Percentiles rank a stretch among this genome's conserved stretches.
Evolutionary conservation across 257 asterid genomes (phyloP).

Genomic region (Plantago ovata): DNA sequence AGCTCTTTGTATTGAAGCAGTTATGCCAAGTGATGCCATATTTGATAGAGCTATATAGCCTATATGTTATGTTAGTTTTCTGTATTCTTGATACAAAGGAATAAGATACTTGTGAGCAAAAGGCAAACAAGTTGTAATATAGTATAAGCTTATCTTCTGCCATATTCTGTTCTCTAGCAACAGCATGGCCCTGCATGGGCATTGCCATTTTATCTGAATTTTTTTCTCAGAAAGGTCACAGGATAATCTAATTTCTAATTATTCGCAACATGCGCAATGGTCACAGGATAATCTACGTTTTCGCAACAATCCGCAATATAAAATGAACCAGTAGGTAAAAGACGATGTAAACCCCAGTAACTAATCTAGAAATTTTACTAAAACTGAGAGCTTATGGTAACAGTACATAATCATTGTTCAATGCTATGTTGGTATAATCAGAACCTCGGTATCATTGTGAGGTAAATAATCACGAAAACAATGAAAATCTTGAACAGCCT

Average conservation of each 20-base stretch:
- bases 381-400: no score
- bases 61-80: slow-evolving; percentile 1
- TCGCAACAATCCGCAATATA: no score
- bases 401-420: no score
- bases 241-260: no score
- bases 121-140: slow-evolving; percentile 33
- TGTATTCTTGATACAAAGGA: slow-evolving; percentile 18
- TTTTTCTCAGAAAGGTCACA: no score
- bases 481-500: background rate
- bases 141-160: slow-evolving; percentile 46
- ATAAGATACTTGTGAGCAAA: slow-evolving; percentile 20
- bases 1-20: slow-evolving; percentile 39
- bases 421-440: no score
- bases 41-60: background rate
- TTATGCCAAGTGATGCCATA: slow-evolving; percentile 54
- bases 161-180: slow-evolving; percentile 22
- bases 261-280: no score
- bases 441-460: background rate
- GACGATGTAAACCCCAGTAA: no score
- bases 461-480: slow-evolving; percentile 11
- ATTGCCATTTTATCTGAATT: background rate
- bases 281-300: no score
- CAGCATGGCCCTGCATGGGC: slow-evolving; percentile 35
- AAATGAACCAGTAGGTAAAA: no score
- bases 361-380: no score